A percentile compares a stretch with the other conserved stretches of the same genome.
These are phyloP conservation scores for Backusella liffmaniae DNA, from an alignment of 192 early-diverging fungal genomes.

Conservation along the genomic window DNA sequence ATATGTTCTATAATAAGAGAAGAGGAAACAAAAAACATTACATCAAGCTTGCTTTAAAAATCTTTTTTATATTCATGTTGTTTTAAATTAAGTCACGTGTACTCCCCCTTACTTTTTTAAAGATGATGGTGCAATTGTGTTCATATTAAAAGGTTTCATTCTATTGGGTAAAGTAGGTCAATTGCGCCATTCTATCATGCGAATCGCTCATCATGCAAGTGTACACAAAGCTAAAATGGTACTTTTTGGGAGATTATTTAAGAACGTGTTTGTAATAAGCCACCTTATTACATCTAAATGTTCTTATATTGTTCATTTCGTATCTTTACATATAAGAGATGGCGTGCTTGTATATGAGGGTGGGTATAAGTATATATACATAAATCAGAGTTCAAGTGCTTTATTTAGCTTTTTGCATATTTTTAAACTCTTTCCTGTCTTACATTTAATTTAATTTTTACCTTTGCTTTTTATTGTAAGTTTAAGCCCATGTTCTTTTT, in stretches of 20 bases:
- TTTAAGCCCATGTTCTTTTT: not conserved
- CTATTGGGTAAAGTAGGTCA: not conserved
- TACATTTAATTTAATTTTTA: not conserved
- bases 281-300: not conserved
- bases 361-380: no score
- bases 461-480: not conserved
- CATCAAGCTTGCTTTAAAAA: not conserved
- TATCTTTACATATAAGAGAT: not conserved
- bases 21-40: not conserved
- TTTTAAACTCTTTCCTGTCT: not conserved
- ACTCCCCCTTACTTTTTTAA: not conserved
- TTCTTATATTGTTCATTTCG: not conserved
- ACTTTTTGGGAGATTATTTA: not conserved
- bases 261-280: not conserved
- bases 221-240: not conserved
- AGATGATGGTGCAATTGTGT: conserved; percentile 2
- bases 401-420: not conserved
- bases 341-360: no score
- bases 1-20: conserved; percentile 4
- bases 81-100: conserved; percentile 1
- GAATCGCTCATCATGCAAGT: conserved; percentile 8
- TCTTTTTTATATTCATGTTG: not conserved
- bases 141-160: conserved; percentile 7
- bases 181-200: conserved; percentile 15
- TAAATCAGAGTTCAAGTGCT: not conserved